A percentile compares a stretch with the other conserved stretches of the same genome.
Conservation (phyloP, 345 rosid genomes). For the Eucalyptus regnans region DNA sequence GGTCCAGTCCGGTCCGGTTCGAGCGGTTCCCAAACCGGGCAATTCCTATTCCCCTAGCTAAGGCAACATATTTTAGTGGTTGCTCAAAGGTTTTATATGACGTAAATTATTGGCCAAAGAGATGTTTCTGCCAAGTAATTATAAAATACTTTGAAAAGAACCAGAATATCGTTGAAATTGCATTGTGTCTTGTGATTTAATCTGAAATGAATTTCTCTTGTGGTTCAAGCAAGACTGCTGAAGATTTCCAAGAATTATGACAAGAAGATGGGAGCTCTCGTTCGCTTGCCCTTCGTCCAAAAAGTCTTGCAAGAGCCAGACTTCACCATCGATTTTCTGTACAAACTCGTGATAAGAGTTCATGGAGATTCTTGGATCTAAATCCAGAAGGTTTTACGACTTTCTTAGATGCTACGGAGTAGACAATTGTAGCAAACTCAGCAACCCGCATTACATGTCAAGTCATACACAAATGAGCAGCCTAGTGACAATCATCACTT, state of each 20-base stretch:
- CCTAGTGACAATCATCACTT: not conserved
- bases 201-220: not conserved
- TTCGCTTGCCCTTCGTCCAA: slow-evolving; percentile 76
- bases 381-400: not conserved
- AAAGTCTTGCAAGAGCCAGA: slow-evolving; percentile 85
- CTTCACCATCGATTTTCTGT: slow-evolving; percentile 77
- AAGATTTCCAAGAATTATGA: slow-evolving; percentile 91
- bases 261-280: slow-evolving; percentile 80
- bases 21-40: rapidly evolving
- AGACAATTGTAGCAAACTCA: not conserved
- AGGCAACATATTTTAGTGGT: not conserved
- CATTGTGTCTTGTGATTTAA: not conserved
- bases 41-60: too few species aligned
- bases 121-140: not conserved
- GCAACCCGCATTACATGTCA: not conserved
- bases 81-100: not conserved
- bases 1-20: rapidly evolving
- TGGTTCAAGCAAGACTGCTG: not conserved
- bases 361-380: not conserved
- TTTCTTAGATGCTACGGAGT: not conserved
- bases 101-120: rapidly evolving
- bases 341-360: slow-evolving; percentile 66
- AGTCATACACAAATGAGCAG: not conserved
- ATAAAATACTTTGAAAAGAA: not conserved
- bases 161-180: not conserved